Conservation (phyloP, 352 stramenopile genomes). For the Elongisporangium undulatum region DNA sequence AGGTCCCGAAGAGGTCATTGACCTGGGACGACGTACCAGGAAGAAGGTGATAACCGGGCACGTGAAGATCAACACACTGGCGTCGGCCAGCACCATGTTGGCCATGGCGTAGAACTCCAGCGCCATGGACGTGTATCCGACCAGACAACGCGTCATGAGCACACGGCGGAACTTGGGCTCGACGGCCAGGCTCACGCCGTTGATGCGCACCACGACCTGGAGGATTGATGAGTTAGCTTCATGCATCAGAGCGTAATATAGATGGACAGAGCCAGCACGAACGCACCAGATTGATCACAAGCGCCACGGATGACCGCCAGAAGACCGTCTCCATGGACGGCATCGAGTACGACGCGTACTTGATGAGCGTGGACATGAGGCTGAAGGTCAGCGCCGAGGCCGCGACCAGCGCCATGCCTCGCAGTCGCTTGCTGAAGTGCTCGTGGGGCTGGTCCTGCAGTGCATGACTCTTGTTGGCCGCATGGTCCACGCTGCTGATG, state of each 20-base stretch:
- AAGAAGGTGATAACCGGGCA: conserved; percentile 67
- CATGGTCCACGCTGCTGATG: background rate
- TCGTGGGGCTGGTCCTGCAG: background rate
- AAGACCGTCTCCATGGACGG: conserved; percentile 54
- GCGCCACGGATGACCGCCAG: conserved; percentile 44
- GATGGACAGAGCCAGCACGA: background rate
- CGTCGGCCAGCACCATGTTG: conserved; percentile 68
- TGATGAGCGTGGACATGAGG: conserved; percentile 47
- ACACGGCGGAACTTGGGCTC: conserved; percentile 11
- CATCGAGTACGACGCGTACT: conserved; percentile 39
- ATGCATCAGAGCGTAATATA: background rate
- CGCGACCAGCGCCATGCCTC: conserved; percentile 13
- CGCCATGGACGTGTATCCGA: conserved; percentile 47
- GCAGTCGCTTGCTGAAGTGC: background rate
- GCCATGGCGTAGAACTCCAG: conserved; percentile 69
- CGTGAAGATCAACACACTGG: conserved; percentile 58
- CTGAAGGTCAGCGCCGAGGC: conserved; percentile 52
- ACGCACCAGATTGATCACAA: conserved; percentile 35
- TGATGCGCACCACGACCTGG: conserved; percentile 25
- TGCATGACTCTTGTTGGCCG: background rate
- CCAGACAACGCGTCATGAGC: conserved; percentile 39
- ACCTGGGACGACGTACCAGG: conserved; percentile 39
- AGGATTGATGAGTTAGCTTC: background rate
- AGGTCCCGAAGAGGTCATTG: too few relatives aligned
- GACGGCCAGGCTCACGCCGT: conserved; percentile 17